A percentile compares a stretch with the other conserved stretches of the same genome.
These are phyloP conservation scores for Penicillium paneum DNA, from an alignment of 2,329 filamentous ascomycete genomes.

Conservation along the genomic window DNA sequence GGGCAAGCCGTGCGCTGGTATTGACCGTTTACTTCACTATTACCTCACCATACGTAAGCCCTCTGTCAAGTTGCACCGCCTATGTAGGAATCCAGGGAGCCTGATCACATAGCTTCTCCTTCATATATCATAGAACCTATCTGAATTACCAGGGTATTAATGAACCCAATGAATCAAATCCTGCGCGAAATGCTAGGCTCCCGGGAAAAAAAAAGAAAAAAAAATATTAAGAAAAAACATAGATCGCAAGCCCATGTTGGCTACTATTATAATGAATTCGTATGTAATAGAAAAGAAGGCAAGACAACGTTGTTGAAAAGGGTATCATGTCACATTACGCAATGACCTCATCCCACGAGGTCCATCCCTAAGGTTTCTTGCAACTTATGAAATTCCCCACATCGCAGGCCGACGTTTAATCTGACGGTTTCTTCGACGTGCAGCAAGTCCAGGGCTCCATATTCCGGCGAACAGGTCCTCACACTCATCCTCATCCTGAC, in stretches of 20 bases:
- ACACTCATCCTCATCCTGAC: constrained; percentile 64
- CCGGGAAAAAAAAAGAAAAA: neutral
- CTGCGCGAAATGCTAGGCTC: neutral
- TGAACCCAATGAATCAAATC: neutral
- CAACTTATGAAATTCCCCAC: constrained; percentile 21
- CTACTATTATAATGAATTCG: neutral
- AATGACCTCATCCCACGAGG: neutral
- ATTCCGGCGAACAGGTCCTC: constrained; percentile 63
- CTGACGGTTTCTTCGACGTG: constrained; percentile 42
- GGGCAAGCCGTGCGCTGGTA: no score
- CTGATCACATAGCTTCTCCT: neutral
- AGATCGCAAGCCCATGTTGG: neutral
- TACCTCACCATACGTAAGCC: no score
- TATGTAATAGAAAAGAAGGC: neutral
- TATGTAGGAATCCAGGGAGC: no score
- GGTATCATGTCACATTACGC: neutral
- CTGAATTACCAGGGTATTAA: neutral
- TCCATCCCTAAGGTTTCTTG: neutral
- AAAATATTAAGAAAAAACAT: neutral
- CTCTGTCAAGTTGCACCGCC: no score
- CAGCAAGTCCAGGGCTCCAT: constrained; percentile 57
- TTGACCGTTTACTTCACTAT: no score
- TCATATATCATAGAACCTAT: neutral
- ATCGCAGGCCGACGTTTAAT: constrained; percentile 26
- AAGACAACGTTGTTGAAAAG: neutral